Conservation (phyloP, 495 filamentous ascomycete genomes). For the Usnea hakonensis region DNA sequence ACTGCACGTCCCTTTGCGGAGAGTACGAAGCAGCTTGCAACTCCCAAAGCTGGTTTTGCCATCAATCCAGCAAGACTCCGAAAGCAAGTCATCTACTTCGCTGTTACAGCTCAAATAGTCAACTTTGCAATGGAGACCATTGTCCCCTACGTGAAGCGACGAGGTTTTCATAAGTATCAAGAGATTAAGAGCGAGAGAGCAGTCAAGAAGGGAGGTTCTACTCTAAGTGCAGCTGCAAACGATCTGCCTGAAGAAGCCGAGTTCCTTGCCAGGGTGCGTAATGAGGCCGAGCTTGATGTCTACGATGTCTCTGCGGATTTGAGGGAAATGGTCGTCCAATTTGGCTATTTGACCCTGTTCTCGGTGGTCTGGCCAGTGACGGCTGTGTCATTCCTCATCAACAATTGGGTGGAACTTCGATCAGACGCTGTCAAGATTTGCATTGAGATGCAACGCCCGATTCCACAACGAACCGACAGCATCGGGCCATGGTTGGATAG, state of each 20-base stretch:
- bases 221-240: slow-evolving; percentile 29
- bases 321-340: slow-evolving; percentile 92
- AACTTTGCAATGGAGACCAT: slow-evolving; percentile 80
- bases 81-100: slow-evolving; percentile 95
- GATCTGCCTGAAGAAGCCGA: slow-evolving; percentile 66
- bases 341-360: slow-evolving; percentile 90
- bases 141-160: slow-evolving; percentile 75
- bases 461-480: slow-evolving; percentile 78
- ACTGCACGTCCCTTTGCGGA: slow-evolving; percentile 68
- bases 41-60: slow-evolving; percentile 56
- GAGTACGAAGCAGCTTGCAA: slow-evolving; percentile 56
- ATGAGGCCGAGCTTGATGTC: slow-evolving; percentile 74
- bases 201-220: slow-evolving; percentile 36
- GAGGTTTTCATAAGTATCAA: slow-evolving; percentile 55
- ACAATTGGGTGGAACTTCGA: slow-evolving; percentile 94
- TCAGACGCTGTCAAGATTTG: slow-evolving; percentile 94
- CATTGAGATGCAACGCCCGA: slow-evolving; percentile 77
- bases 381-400: slow-evolving; percentile 79
- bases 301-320: slow-evolving; percentile 88
- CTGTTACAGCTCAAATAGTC: slow-evolving; percentile 89
- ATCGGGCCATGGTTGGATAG: slow-evolving; percentile 93
- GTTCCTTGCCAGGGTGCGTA: slow-evolving; percentile 72
- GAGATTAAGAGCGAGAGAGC: slow-evolving; percentile 54
- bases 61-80: slow-evolving; percentile 79
- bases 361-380: slow-evolving; percentile 89